Evolutionary conservation across 2,329 filamentous ascomycete genomes (phyloP).

Genomic region (Fusarium sororula): DNA sequence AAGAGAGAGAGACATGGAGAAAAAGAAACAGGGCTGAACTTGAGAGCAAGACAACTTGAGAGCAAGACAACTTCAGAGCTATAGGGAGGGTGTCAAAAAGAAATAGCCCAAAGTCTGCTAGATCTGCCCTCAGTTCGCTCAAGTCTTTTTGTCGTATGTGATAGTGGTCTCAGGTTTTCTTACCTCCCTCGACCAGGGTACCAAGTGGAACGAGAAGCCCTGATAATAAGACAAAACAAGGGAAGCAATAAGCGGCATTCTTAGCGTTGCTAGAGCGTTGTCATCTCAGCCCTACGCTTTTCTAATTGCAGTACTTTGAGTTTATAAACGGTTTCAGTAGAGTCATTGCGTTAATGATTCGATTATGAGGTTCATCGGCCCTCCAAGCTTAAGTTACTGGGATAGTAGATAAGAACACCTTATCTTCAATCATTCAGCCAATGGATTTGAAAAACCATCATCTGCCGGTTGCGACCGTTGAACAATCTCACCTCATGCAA

Average conservation of each 20-base stretch:
- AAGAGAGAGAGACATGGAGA: conserved; percentile 3
- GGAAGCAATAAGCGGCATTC: conserved; percentile 5
- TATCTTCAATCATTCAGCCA: neutral
- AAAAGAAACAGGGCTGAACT: conserved; percentile 2
- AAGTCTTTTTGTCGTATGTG: neutral
- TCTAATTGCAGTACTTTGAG: neutral
- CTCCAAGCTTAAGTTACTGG: neutral
- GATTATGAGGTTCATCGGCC: neutral
- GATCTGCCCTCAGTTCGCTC: neutral
- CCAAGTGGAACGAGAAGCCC: neutral
- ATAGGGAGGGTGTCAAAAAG: neutral
- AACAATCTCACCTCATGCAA: neutral
- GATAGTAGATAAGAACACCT: neutral
- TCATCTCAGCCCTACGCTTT: conserved; percentile 17
- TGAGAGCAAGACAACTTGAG: neutral
- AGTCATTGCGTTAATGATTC: neutral
- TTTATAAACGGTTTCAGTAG: neutral
- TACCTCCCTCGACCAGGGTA: neutral
- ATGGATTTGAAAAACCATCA: neutral
- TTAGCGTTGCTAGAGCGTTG: conserved; percentile 3
- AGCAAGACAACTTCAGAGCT: neutral
- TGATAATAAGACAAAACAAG: neutral
- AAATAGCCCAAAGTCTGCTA: neutral
- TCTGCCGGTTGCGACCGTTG: conserved; percentile 10
- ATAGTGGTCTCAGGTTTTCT: neutral